Percentiles rank a stretch among this genome's conserved stretches.
Evolutionary conservation across 2,329 filamentous ascomycete species (phyloP).

Genomic region (Aspergillus udagawae): DNA sequence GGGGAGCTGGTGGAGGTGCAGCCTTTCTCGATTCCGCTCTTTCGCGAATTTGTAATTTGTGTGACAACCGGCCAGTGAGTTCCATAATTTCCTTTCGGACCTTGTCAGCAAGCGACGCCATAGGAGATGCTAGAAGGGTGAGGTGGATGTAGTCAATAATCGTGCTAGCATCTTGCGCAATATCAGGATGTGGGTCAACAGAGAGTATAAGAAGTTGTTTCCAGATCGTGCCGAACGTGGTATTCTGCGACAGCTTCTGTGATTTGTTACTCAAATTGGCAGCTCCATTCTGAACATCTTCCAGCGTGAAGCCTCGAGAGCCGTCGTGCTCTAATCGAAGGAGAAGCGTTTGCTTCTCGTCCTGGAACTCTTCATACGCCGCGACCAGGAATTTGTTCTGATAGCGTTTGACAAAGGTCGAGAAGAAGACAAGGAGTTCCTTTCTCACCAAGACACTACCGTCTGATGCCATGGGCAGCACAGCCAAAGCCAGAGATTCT

Average conservation of each 20-base stretch:
- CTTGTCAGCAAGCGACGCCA: conserved; percentile 65
- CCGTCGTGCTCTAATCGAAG: conserved; percentile 45
- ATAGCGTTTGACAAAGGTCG: conserved; percentile 83
- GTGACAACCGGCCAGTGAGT: conserved; percentile 29
- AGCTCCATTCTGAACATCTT: conserved; percentile 20
- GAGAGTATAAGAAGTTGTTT: conserved; percentile 87
- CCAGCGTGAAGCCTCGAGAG: conserved; percentile 15
- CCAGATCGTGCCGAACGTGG: conserved; percentile 90
- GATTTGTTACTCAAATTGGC: conserved; percentile 24
- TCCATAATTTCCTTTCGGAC: conserved; percentile 64
- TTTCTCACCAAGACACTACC: conserved; percentile 92
- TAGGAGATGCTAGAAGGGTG: conserved; percentile 69
- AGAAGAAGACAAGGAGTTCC: conserved; percentile 90
- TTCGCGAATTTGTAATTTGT: conserved; percentile 38
- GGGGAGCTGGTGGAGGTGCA: conserved; percentile 44
- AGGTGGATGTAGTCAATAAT: conserved; percentile 83
- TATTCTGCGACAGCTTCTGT: conserved; percentile 65
- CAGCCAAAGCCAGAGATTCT: conserved; percentile 81
- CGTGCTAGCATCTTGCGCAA: conserved; percentile 77
- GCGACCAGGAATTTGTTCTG: conserved; percentile 88
- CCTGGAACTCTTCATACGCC: conserved; percentile 82
- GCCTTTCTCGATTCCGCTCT: conserved; percentile 31
- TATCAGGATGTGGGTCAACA: conserved; percentile 90
- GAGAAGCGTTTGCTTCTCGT: conserved; percentile 69
- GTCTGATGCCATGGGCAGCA: conserved; percentile 88